phyloP scores from a whole-genome alignment of 148 eudicot species.

The Dysphania ambrosioides region DNA sequence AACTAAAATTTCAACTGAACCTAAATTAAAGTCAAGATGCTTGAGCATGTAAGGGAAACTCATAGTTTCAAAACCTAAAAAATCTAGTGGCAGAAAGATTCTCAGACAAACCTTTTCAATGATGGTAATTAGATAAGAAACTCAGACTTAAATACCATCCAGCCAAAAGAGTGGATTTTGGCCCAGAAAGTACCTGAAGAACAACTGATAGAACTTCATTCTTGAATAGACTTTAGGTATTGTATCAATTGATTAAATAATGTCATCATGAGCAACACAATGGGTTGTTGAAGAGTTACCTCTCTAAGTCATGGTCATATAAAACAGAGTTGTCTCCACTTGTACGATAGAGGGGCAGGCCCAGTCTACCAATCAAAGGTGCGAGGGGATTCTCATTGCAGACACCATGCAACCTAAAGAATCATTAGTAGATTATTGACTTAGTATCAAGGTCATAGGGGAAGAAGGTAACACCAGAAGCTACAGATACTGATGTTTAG shows the following conservation, averaged over 20 bases:
- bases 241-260: background rate
- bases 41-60: background rate
- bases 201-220: background rate
- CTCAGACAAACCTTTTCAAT: background rate
- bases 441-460: background rate
- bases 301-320: slow-evolving; percentile 97
- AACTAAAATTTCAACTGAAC: background rate
- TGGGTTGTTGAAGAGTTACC: slow-evolving; percentile 42
- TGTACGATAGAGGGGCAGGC: slow-evolving; percentile 93
- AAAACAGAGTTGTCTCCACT: slow-evolving; percentile 95
- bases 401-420: slow-evolving; percentile 93
- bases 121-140: background rate
- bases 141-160: background rate
- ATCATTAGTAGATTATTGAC: slow-evolving; percentile 11
- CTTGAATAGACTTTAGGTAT: background rate
- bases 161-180: background rate
- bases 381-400: slow-evolving; percentile 96
- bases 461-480: background rate
- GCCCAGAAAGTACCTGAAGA: background rate
- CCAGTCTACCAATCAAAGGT: slow-evolving; percentile 86
- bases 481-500: background rate
- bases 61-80: slow-evolving; percentile 10
- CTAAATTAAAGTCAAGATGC: background rate
- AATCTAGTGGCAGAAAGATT: background rate
- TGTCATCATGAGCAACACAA: no score